These are phyloP conservation scores for Cercospora sp. DNA, from an alignment of 2,329 filamentous ascomycete genomes.

Conservation along the genomic window DNA sequence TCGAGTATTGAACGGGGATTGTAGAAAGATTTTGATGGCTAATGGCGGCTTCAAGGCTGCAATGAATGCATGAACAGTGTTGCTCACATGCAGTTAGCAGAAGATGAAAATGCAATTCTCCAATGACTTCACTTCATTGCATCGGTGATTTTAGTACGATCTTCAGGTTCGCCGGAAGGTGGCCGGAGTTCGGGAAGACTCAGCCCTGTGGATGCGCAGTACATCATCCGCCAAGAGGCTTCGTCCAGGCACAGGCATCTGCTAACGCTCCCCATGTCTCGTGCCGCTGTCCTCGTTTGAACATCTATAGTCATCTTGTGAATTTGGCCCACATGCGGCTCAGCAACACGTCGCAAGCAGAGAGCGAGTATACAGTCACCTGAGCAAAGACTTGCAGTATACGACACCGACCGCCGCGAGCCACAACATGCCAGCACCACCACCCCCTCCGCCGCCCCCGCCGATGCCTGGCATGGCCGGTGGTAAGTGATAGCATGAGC, in stretches of 20 bases:
- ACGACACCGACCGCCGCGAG: not conserved
- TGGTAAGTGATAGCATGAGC: conserved; percentile 43
- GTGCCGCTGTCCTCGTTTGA: not conserved
- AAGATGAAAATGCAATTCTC: not conserved
- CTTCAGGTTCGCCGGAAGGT: not conserved
- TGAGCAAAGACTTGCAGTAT: not conserved
- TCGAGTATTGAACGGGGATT: conserved; percentile 73
- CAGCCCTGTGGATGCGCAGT: conserved; percentile 11
- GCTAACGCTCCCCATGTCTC: conserved; percentile 4
- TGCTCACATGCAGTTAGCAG: not conserved
- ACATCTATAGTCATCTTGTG: not conserved
- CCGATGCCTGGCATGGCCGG: conserved; percentile 59
- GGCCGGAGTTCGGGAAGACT: not conserved
- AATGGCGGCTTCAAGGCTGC: not conserved
- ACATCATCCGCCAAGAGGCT: conserved; percentile 7
- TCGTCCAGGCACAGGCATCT: conserved; percentile 15
- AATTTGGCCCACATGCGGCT: not conserved
- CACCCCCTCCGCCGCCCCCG: conserved; percentile 66
- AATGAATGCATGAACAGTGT: not conserved
- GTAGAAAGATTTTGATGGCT: not conserved
- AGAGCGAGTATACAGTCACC: conserved; percentile 1
- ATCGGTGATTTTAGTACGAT: not conserved
- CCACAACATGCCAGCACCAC: conserved; percentile 52
- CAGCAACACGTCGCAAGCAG: not conserved
- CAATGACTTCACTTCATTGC: not conserved